These are phyloP conservation scores for Saccharomycopsis hybrid DNA, from an alignment of 1,139 yeast species.

Conservation along the genomic window DNA sequence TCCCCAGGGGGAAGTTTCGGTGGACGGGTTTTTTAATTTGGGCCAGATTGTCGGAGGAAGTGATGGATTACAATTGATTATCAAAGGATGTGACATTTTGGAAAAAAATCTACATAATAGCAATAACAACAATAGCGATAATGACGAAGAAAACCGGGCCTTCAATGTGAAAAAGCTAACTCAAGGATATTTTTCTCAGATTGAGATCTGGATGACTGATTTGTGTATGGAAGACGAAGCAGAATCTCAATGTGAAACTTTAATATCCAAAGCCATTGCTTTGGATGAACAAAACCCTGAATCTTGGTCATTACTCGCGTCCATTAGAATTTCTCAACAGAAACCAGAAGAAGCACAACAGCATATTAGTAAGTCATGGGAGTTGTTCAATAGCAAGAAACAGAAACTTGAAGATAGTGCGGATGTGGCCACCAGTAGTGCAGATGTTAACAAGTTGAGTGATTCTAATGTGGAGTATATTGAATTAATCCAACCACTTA, in stretches of 20 bases:
- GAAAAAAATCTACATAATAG: no score
- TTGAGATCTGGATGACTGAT: constrained; percentile 99
- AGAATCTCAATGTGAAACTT: constrained; percentile 68
- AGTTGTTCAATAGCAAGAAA: constrained; percentile 49
- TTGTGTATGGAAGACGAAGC: constrained; percentile 92
- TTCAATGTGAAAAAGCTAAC: constrained; percentile 39
- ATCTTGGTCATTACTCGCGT: constrained; percentile 74
- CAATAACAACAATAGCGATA: no score
- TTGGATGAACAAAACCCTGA: constrained; percentile 52
- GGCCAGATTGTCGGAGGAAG: constrained; percentile 87
- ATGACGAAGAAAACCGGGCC: constrained; percentile 29
- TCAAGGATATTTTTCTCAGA: constrained; percentile 75
- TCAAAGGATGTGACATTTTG: constrained; percentile 55
- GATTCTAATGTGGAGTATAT: constrained; percentile 42
- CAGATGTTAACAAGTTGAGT: constrained; percentile 28
- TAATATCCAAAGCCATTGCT: constrained; percentile 58
- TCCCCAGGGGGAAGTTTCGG: constrained; percentile 55
- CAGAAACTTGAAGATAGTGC: constrained; percentile 43
- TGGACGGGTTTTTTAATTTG: constrained; percentile 78
- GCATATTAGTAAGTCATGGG: constrained; percentile 72
- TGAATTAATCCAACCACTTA: constrained; percentile 61
- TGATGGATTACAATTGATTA: constrained; percentile 64
- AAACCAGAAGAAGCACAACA: constrained; percentile 62
- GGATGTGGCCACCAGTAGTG: constrained; percentile 25
- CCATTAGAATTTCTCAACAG: constrained; percentile 87